Evolutionary conservation across 345 rosid genomes (phyloP).

Genomic region (Theobroma cacao): DNA sequence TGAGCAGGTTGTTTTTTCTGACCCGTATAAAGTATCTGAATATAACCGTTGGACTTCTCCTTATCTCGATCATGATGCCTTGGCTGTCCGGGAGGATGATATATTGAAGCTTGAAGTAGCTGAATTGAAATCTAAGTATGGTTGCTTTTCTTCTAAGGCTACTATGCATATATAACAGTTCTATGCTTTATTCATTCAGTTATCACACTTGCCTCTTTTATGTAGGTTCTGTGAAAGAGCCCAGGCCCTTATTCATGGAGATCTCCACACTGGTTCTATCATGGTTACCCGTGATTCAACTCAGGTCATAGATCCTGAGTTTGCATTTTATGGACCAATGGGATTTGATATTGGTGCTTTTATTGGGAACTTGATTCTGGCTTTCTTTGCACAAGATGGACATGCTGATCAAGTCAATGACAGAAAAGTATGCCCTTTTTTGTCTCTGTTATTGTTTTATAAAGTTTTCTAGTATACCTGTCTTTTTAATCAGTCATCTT

Average conservation of each 20-base stretch:
- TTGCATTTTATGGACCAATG: conserved; percentile 90
- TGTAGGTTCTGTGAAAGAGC: conserved; percentile 94
- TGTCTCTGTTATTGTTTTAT: background rate
- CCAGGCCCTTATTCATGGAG: conserved; percentile 91
- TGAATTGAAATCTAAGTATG: conserved; percentile 82
- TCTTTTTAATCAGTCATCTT: background rate
- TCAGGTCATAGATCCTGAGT: conserved; percentile 93
- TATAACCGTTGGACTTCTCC: conserved; percentile 84
- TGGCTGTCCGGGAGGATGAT: conserved; percentile 72
- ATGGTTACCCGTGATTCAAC: conserved; percentile 91
- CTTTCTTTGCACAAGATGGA: conserved; percentile 90
- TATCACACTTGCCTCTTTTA: background rate
- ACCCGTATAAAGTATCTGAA: conserved; percentile 76
- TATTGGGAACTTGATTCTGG: conserved; percentile 79
- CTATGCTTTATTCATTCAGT: background rate
- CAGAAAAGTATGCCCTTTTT: conserved; percentile 45
- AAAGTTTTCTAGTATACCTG: background rate
- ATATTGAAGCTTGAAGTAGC: conserved; percentile 74
- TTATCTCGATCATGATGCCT: conserved; percentile 77
- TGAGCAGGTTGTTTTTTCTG: conserved; percentile 94
- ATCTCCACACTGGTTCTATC: conserved; percentile 91
- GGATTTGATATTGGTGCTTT: conserved; percentile 92
- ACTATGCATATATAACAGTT: background rate
- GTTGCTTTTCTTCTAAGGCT: conserved; percentile 4
- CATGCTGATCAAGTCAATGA: conserved; percentile 62